phyloP scores from a whole-genome alignment of 1,284 basidiomycete species.

The Phenoliferia sp. region DNA sequence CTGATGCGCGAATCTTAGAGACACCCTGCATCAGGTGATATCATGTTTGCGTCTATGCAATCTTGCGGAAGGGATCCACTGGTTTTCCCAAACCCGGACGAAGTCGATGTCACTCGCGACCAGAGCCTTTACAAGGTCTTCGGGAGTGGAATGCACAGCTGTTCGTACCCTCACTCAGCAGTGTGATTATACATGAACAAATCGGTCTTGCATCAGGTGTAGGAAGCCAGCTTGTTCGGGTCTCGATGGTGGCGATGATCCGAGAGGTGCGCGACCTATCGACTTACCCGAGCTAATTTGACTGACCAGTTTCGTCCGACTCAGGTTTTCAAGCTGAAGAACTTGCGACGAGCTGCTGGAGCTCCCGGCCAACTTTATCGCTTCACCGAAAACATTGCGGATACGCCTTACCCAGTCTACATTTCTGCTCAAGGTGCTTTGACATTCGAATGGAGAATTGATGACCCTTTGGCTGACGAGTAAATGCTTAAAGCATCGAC shows the following conservation, averaged over 20 bases:
- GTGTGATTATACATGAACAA: neutral
- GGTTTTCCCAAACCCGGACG: neutral
- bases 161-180: neutral
- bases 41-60: neutral
- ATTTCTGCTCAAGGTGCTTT: neutral
- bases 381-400: slow-evolving; percentile 3
- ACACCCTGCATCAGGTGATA: neutral
- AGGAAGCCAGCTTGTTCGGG: neutral
- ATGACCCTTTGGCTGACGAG: neutral
- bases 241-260: neutral
- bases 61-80: too few species aligned
- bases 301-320: neutral
- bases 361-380: slow-evolving; percentile 46
- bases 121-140: neutral
- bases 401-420: neutral
- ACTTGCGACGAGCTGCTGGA: slow-evolving; percentile 54
- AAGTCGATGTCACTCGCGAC: neutral
- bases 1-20: neutral
- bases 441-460: neutral
- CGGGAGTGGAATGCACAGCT: neutral
- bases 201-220: neutral
- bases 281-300: neutral
- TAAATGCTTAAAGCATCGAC: neutral
- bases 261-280: neutral
- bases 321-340: slow-evolving; percentile 47